These are phyloP conservation scores for Suillus paluster DNA, from an alignment of 768 basidiomycete genomes.

Conservation along the genomic window DNA sequence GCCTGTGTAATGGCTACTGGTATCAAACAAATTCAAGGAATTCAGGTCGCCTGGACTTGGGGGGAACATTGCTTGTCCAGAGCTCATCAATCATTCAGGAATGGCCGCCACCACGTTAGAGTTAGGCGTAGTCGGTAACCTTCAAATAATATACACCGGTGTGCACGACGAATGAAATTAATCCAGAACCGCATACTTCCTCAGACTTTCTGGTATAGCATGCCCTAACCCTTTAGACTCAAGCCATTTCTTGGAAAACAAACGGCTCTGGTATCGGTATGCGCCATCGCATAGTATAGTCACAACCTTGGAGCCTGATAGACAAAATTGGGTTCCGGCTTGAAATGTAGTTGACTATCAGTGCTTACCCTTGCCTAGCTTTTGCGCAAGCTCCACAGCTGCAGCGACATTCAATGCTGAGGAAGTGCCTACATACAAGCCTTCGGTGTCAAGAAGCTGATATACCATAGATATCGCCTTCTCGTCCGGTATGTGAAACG, in stretches of 20 bases:
- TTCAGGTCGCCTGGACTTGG: too few relatives aligned
- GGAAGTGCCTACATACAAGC: constrained; percentile 92
- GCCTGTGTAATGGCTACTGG: too few relatives aligned
- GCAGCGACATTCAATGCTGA: constrained; percentile 95
- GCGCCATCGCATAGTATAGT: constrained; percentile 95
- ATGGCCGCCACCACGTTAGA: background rate
- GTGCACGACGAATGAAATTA: constrained; percentile 32
- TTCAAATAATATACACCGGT: background rate
- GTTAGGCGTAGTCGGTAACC: background rate
- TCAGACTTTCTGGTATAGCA: constrained; percentile 81
- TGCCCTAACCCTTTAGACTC: constrained; percentile 74
- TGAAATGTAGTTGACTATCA: background rate
- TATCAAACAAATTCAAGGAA: too few relatives aligned
- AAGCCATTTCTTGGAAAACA: constrained; percentile 95
- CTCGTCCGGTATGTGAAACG: constrained; percentile 84
- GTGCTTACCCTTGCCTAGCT: constrained; percentile 76
- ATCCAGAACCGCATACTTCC: constrained; percentile 88
- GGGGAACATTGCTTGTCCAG: background rate
- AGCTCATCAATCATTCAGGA: background rate
- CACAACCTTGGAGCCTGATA: constrained; percentile 75
- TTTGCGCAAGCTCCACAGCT: constrained; percentile 83
- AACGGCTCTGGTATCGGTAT: constrained; percentile 92
- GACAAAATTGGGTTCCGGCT: constrained; percentile 8
- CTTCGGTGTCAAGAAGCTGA: constrained; percentile 87
- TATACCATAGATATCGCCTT: constrained; percentile 94